Percentiles rank a stretch among this genome's conserved stretches.
Evolutionary conservation across 495 filamentous ascomycete species (phyloP).

Genomic region (Penicillium flavigenum): DNA sequence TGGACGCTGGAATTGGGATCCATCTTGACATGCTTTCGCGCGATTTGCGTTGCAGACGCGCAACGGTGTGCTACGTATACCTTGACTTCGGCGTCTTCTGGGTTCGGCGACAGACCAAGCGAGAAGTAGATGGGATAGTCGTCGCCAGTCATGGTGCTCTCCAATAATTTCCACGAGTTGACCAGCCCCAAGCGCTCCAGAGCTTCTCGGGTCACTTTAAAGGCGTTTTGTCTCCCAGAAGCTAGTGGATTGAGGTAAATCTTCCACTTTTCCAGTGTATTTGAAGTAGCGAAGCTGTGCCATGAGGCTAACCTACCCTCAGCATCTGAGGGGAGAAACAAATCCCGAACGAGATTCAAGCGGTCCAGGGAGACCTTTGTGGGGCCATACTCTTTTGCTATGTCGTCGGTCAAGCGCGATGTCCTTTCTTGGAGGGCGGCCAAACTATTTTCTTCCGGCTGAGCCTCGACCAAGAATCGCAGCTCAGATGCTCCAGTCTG

Average conservation of each 20-base stretch:
- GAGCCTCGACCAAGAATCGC: neutral
- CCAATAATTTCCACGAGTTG: neutral
- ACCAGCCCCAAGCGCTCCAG: neutral
- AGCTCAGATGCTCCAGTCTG: neutral
- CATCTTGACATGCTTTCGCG: neutral
- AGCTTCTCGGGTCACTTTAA: neutral
- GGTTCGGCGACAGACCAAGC: neutral
- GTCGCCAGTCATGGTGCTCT: neutral
- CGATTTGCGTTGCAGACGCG: neutral
- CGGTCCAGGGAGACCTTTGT: neutral
- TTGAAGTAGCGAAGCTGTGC: neutral
- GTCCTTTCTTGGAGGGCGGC: neutral
- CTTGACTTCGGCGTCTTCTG: neutral
- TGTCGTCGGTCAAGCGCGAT: neutral
- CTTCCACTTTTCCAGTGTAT: neutral
- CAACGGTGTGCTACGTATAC: neutral
- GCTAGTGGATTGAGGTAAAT: neutral
- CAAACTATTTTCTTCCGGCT: neutral
- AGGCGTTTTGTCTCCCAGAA: neutral
- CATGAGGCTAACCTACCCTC: neutral
- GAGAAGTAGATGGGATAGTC: neutral
- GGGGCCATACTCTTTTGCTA: neutral
- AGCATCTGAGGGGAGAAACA: neutral
- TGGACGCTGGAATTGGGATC: neutral
- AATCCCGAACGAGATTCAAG: neutral